Evolutionary conservation across 2,329 filamentous ascomycete genomes (phyloP).

Genomic region (Fusarium verticillioides): DNA sequence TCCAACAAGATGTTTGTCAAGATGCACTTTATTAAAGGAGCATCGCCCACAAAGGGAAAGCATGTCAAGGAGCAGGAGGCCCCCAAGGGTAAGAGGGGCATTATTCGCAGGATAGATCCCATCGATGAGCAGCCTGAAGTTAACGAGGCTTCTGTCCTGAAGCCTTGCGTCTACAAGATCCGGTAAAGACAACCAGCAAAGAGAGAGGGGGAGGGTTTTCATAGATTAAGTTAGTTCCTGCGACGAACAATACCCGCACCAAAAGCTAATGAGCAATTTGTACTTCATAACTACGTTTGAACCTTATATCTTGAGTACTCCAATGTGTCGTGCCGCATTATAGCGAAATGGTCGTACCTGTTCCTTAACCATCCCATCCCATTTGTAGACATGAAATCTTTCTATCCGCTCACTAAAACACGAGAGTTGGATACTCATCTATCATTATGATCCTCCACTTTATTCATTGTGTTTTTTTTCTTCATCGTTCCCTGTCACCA

Average conservation of each 20-base stretch:
- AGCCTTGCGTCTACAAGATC: slow-evolving; percentile 96
- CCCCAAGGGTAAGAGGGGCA: slow-evolving; percentile 63
- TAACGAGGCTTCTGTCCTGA: slow-evolving; percentile 76
- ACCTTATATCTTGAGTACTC: slow-evolving; percentile 30
- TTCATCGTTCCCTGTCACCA: slow-evolving; percentile 1
- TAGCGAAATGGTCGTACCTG: slow-evolving; percentile 12
- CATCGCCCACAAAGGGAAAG: slow-evolving; percentile 79
- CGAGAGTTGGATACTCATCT: slow-evolving; percentile 31
- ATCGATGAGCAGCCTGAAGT: slow-evolving; percentile 69
- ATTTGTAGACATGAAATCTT: slow-evolving; percentile 26
- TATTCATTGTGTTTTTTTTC: background rate
- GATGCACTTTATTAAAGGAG: slow-evolving; percentile 93
- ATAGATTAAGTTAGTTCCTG: slow-evolving; percentile 21
- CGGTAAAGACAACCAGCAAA: slow-evolving; percentile 60
- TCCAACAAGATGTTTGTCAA: slow-evolving; percentile 98
- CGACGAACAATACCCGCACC: slow-evolving; percentile 29
- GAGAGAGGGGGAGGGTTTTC: background rate
- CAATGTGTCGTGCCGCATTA: slow-evolving; percentile 20
- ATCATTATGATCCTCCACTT: slow-evolving; percentile 35
- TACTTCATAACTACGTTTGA: slow-evolving; percentile 26
- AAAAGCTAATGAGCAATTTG: slow-evolving; percentile 28
- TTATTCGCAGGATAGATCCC: slow-evolving; percentile 64
- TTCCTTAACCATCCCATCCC: slow-evolving; percentile 6
- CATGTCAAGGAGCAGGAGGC: slow-evolving; percentile 70
- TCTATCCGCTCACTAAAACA: slow-evolving; percentile 32